Percentiles rank a stretch among this genome's conserved stretches.
Evolutionary conservation across 2,329 filamentous ascomycete species (phyloP).

Genomic region (Acrocalymma vagum): DNA sequence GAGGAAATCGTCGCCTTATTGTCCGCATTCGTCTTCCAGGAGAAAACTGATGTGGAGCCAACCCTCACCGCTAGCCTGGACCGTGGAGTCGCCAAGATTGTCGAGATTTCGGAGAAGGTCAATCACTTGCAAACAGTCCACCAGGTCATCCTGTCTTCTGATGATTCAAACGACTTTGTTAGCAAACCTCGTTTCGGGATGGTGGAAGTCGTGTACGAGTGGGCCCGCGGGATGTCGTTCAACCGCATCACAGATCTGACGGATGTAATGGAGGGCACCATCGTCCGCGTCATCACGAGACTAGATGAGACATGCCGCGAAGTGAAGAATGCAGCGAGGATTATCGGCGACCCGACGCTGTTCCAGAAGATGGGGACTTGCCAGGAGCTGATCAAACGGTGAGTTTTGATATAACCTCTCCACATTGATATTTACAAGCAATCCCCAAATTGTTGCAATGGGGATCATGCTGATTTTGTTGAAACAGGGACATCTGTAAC

Average conservation of each 20-base stretch:
- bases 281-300: conserved; percentile 91
- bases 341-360: conserved; percentile 91
- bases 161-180: conserved; percentile 93
- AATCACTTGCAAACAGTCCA: conserved; percentile 88
- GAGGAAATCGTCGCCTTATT: conserved; percentile 95
- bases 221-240: conserved; percentile 97
- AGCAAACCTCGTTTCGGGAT: conserved; percentile 88
- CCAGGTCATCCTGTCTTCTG: conserved; percentile 89
- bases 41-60: conserved; percentile 87
- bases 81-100: conserved; percentile 82
- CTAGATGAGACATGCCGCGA: conserved; percentile 96
- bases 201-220: conserved; percentile 98
- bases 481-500: conserved; percentile 50
- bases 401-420: conserved; percentile 62
- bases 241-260: conserved; percentile 96
- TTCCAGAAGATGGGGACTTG: conserved; percentile 97
- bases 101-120: conserved; percentile 90
- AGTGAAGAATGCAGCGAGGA: conserved; percentile 94
- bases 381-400: conserved; percentile 97
- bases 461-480: conserved; percentile 27
- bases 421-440: conserved; percentile 3
- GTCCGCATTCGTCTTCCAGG: conserved; percentile 96
- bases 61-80: conserved; percentile 84
- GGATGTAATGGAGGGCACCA: conserved; percentile 95
- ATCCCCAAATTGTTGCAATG: conserved; percentile 7